These are phyloP conservation scores for Santalum album DNA, from an alignment of 164 flowering plant genomes.

Conservation along the genomic window DNA sequence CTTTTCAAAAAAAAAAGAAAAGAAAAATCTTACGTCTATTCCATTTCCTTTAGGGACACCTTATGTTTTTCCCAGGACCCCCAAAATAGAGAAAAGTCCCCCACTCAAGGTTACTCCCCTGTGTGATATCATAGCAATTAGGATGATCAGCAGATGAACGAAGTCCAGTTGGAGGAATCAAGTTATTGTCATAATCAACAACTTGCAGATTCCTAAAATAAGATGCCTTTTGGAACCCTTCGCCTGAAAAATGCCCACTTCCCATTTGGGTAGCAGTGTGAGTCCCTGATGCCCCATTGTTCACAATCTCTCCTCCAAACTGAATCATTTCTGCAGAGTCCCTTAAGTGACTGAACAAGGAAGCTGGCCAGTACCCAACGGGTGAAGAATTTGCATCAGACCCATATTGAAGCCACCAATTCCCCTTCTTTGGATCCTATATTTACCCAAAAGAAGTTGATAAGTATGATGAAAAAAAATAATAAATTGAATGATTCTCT, in stretches of 20 bases:
- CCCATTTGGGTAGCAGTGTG: slow-evolving; percentile 94
- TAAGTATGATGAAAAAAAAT: no score
- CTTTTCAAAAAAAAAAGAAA: no score
- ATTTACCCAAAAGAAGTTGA: background rate
- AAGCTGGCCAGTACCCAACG: slow-evolving; percentile 94
- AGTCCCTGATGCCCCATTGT: slow-evolving; percentile 38
- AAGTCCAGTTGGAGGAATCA: slow-evolving; percentile 59
- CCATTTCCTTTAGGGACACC: slow-evolving; percentile 45
- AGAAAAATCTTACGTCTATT: no score
- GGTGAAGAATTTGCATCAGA: slow-evolving; percentile 45
- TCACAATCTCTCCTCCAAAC: slow-evolving; percentile 86
- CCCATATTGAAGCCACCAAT: slow-evolving; percentile 93
- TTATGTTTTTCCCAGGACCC: slow-evolving; percentile 78
- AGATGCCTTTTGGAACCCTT: slow-evolving; percentile 74
- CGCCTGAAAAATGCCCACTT: slow-evolving; percentile 77
- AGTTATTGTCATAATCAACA: slow-evolving; percentile 88
- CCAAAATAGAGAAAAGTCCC: slow-evolving; percentile 88
- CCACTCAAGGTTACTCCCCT: slow-evolving; percentile 69
- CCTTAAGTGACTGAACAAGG: slow-evolving; percentile 64
- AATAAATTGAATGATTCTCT: no score
- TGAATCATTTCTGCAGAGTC: slow-evolving; percentile 86
- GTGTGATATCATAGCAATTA: slow-evolving; percentile 66
- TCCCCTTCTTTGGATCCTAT: slow-evolving; percentile 89
- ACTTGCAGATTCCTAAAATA: slow-evolving; percentile 74
- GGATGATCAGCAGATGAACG: slow-evolving; percentile 73